Base-by-base conservation (phyloP, 805 yeast species). In the Candida boleticola region DNA sequence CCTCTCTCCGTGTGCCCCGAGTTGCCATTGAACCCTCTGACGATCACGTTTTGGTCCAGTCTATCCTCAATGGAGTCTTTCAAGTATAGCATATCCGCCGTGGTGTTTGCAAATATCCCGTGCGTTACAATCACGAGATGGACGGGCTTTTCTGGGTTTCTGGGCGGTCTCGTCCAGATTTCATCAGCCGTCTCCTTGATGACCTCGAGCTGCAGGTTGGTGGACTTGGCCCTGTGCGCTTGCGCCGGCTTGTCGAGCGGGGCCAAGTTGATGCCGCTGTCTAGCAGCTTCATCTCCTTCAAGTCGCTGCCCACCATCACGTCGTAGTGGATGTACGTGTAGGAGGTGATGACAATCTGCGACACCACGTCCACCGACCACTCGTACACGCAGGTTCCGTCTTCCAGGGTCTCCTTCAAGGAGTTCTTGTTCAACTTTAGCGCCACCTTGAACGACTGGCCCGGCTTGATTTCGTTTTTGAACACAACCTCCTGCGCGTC, bases 381-480 rank as follows among this genome's bases (percentile, higher is more conserved):
- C 31, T 55, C 58, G 39, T 55, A 64, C 5, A 53, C 47, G 9
- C 45, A 45, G 3, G 27, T 37, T 6, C 43, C 51, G 3, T 41
- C 51, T 4, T 47, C 47, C 9, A 32, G 42, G 1, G 37, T 38
- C 16, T 38, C 46, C 18, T 50, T 44, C 10, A 47, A 45, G 10
- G 80, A 73, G 47, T 74, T 71, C 3, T 61, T 60, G 55, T 77
- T 80, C 50, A 85, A 56, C 14, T 60, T 51, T 20, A 87, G 63
- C 43, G 66, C 67, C 2, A 80, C 82, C 43, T 77, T 74, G 57
- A 84, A 85, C 5, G 80, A 69, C 51, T 82, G 85, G 19, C 85
- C 87, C 0, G 96, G 93, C 48, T 81, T 82, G 17, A 88, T 61
- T 31, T 65, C 60, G 46, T 69, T 68, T 21, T 58, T 56, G 50